Percentiles rank a stretch among this genome's conserved stretches.
Evolutionary conservation across 1,284 basidiomycete species (phyloP).

Genomic region (Trametes polyzona): DNA sequence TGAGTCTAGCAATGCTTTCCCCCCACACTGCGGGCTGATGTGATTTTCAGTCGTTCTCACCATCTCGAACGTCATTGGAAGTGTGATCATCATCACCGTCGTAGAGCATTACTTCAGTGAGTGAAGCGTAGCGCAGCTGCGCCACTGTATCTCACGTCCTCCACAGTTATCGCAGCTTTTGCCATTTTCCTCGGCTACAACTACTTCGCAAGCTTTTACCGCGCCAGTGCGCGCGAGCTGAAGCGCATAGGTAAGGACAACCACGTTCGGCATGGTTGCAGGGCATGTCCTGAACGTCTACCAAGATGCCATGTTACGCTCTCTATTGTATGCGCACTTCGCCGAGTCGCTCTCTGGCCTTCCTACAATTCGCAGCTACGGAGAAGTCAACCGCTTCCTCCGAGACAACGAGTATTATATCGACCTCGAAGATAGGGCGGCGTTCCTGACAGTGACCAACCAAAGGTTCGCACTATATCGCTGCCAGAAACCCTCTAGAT

Average conservation of each 20-base stretch:
- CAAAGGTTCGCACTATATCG: conserved; percentile 45
- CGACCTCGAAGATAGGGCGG: conserved; percentile 74
- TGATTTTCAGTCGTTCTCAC: conserved; percentile 51
- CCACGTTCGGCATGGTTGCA: conserved; percentile 30
- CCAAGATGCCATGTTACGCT: conserved; percentile 67
- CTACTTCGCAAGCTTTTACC: conserved; percentile 65
- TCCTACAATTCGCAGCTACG: conserved; percentile 77
- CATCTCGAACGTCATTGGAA: conserved; percentile 55
- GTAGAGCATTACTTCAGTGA: conserved; percentile 73
- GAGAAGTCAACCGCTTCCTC: conserved; percentile 66
- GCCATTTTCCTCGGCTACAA: conserved; percentile 54
- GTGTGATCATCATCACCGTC: conserved; percentile 69
- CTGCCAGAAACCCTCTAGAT: neutral
- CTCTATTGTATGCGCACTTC: conserved; percentile 79
- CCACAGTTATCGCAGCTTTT: conserved; percentile 53
- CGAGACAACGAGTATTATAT: conserved; percentile 71
- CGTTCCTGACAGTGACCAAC: conserved; percentile 64
- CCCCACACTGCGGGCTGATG: neutral
- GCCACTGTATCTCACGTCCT: neutral
- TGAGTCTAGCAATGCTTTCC: conserved; percentile 35
- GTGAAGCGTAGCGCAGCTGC: conserved; percentile 18
- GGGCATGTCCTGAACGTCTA: neutral
- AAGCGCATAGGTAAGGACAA: conserved; percentile 60
- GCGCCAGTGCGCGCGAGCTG: conserved; percentile 70
- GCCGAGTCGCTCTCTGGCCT: conserved; percentile 80